Evolutionary conservation across 306 rosid species (phyloP), one percentile per base, ranked within the genome.

Genomic region (Luffa aegyptiaca): DNA sequence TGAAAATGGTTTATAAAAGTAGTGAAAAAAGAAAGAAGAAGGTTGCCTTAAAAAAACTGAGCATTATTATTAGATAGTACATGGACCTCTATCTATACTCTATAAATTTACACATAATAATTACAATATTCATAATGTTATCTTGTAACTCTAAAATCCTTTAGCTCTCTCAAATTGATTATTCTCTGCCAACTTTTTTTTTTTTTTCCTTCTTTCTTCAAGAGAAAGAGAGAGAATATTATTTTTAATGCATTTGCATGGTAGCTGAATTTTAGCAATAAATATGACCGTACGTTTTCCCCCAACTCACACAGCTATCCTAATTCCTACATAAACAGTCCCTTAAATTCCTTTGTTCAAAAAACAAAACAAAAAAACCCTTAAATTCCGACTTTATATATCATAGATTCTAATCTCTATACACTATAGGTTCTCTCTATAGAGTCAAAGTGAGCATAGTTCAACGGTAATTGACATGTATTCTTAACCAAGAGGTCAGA

Each of bases 231-330:
- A 65, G 75, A 70, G 76, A 71, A 9, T 5, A 13, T 5, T 1
- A 33, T 74, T 72, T 33, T 33, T 9, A 16, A 35, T 75, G 11
- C 10, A 52, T 18, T n/a, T 75, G 79, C 79, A 75, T 75, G 79
- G 62, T 35, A 37, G 48, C 45, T 18, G 5, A 68, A 41, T 10
- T 39, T 17, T 18, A 18, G 75, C 17, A 74, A 35, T 74, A 74
- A 73, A 74, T 74, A 74, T 52, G 46, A 73, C 46, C 62, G 58
- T 72, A 73, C 44, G 45, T 74, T 74, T 36, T 7, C 46, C 39
- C 62, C 62, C 75, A 42, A 72, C 33, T 51, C 61, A 16, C 62
- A 10, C 16, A 51, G 8, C 78, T 49, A 73, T 71, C 76, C 70
- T 35, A 35, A 64, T 58, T 26, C 66, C 76, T 45, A 44, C 35